phyloP scores from a whole-genome alignment of 129 eudicot species.

The Deinandra increscens region DNA sequence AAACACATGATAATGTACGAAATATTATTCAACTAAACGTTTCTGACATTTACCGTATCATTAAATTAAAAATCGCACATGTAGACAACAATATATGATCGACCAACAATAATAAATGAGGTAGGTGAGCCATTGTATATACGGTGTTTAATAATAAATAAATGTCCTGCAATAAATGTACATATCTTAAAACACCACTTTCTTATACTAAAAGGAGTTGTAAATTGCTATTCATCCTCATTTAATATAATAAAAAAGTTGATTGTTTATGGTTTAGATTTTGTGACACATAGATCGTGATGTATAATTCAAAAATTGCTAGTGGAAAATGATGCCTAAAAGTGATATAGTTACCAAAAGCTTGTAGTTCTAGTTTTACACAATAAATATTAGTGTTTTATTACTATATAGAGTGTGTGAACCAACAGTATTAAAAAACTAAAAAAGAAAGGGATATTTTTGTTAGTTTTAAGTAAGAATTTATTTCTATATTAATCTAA shows the following conservation, averaged over 20 bases:
- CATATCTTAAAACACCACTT: not conserved
- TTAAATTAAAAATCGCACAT: constrained; percentile 10
- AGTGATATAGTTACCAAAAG: not conserved
- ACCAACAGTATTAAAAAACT: too few species aligned
- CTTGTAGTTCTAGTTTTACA: too few species aligned
- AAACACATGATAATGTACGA: not conserved
- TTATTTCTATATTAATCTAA: too few species aligned
- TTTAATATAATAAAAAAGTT: too few species aligned
- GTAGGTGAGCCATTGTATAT: constrained; percentile 14
- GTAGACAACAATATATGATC: constrained; percentile 11
- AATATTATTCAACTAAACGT: not conserved
- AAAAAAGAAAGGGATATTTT: too few species aligned
- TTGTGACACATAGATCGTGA: too few species aligned
- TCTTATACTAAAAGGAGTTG: not conserved
- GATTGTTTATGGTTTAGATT: too few species aligned
- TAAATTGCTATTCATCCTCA: too few species aligned
- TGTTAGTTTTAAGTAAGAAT: too few species aligned
- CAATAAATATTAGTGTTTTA: too few species aligned
- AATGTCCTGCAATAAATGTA: not conserved
- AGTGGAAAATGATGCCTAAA: not conserved
- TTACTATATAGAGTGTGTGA: too few species aligned
- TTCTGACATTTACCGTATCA: not conserved
- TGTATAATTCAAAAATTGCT: too few species aligned
- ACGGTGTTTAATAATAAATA: not conserved
- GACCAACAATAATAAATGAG: constrained; percentile 3